phyloP scores from a whole-genome alignment of 2,329 filamentous ascomycete genomes.

The Rhinocladiella mackenziei region DNA sequence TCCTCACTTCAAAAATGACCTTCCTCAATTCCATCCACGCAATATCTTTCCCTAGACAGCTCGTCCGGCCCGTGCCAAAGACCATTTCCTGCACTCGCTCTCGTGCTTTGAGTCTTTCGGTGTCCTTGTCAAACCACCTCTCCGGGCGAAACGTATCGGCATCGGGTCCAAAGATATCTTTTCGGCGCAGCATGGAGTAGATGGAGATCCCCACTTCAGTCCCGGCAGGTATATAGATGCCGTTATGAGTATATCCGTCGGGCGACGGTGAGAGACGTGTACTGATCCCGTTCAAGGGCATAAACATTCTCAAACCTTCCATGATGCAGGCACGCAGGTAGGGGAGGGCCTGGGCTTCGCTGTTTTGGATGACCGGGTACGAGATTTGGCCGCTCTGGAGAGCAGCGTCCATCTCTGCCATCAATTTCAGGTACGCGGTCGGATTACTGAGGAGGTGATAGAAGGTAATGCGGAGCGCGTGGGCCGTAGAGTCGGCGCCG shows the following conservation, averaged over 20 bases:
- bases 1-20: slow-evolving; percentile 14
- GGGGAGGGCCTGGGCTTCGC: slow-evolving; percentile 23
- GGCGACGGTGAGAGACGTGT: slow-evolving; percentile 23
- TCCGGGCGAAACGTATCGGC: slow-evolving; percentile 35
- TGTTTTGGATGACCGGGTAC: slow-evolving; percentile 9
- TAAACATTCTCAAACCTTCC: slow-evolving; percentile 47
- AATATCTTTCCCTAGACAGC: slow-evolving; percentile 17
- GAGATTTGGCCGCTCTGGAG: slow-evolving; percentile 38
- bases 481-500: slow-evolving; percentile 12
- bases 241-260: slow-evolving; percentile 36
- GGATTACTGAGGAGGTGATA: slow-evolving; percentile 11
- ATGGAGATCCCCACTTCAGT: slow-evolving; percentile 54
- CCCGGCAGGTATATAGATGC: slow-evolving; percentile 44
- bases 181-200: slow-evolving; percentile 68
- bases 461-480: slow-evolving; percentile 11
- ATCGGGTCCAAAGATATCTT: slow-evolving; percentile 47
- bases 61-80: slow-evolving; percentile 10
- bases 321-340: slow-evolving; percentile 51
- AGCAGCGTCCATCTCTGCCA: slow-evolving; percentile 34
- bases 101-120: background rate
- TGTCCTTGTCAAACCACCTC: slow-evolving; percentile 26
- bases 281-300: slow-evolving; percentile 40
- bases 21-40: slow-evolving; percentile 16
- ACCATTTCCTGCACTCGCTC: slow-evolving; percentile 10
- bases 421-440: slow-evolving; percentile 12